Conservation (phyloP, 1,139 yeast species). For the Sugiyamaella castrensis region DNA sequence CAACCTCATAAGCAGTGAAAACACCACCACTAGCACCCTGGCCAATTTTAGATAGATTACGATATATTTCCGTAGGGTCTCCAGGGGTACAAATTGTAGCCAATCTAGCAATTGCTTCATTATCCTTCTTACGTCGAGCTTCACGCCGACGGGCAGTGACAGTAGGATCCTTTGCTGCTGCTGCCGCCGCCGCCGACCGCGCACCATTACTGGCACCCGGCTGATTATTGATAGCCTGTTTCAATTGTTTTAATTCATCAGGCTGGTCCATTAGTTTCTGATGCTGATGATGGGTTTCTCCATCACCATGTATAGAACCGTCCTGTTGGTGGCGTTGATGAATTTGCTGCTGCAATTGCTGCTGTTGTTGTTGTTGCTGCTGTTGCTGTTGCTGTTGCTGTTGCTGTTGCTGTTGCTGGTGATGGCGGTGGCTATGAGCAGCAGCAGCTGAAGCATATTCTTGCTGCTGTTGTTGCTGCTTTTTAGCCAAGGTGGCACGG, state of each 20-base stretch:
- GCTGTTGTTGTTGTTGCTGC: conserved; percentile 12
- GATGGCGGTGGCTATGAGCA: conserved; percentile 18
- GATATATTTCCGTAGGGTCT: conserved; percentile 76
- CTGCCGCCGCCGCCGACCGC: conserved; percentile 9
- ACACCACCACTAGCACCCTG: conserved; percentile 99
- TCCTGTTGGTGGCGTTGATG: conserved; percentile 14
- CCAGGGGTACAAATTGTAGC: conserved; percentile 79
- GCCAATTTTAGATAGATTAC: conserved; percentile 76
- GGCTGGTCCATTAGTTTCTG: conserved; percentile 24
- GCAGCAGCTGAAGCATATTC: conserved; percentile 19
- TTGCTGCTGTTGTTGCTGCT: conserved; percentile 17
- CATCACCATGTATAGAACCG: neutral
- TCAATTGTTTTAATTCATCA: conserved; percentile 34
- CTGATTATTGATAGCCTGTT: conserved; percentile 29
- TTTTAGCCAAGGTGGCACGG: conserved; percentile 9
- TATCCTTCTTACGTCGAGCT: conserved; percentile 64
- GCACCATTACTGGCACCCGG: conserved; percentile 25
- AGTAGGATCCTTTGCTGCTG: conserved; percentile 40
- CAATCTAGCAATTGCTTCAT: conserved; percentile 66
- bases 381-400: conserved; percentile 14
- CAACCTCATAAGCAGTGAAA: conserved; percentile 76
- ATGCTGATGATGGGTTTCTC: conserved; percentile 13
- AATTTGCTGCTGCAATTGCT: conserved; percentile 13
- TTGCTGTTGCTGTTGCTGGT: conserved; percentile 19
- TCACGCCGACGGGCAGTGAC: conserved; percentile 64